phyloP scores from a whole-genome alignment of 305 asterid genomes.

The Fraxinus velutina region DNA sequence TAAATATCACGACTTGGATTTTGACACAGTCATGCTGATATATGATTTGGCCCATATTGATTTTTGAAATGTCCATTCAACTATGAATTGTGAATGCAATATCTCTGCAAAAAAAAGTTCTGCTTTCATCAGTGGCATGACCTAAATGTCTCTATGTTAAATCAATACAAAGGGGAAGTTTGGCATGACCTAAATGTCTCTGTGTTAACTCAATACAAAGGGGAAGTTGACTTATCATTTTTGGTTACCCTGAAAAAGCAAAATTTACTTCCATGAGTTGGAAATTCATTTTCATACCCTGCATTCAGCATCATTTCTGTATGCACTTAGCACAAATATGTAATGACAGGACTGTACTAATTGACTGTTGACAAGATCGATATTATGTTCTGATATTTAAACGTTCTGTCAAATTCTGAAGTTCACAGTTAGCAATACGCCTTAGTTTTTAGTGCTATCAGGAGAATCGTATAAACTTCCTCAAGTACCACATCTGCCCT shows the following conservation, averaged over 20 bases:
- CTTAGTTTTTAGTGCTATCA: background rate
- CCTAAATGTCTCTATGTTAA: background rate
- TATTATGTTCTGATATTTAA: background rate
- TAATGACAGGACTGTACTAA: background rate
- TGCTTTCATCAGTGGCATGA: background rate
- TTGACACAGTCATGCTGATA: background rate
- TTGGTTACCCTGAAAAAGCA: background rate
- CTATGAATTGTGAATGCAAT: background rate
- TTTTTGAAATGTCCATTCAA: background rate
- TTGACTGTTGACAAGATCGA: background rate
- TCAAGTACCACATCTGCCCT: background rate
- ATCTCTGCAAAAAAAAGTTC: background rate
- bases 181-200: background rate
- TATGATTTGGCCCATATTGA: background rate
- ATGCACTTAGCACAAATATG: background rate
- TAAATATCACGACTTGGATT: background rate
- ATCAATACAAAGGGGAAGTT: background rate
- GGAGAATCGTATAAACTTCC: background rate
- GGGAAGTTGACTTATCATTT: background rate
- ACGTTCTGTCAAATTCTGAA: background rate
- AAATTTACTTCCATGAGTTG: background rate
- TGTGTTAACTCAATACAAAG: background rate
- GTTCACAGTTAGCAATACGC: background rate
- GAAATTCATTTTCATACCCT: background rate
- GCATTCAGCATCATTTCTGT: background rate